Conservation (phyloP, 768 basidiomycete species). For the Lactarius deliciosus region DNA sequence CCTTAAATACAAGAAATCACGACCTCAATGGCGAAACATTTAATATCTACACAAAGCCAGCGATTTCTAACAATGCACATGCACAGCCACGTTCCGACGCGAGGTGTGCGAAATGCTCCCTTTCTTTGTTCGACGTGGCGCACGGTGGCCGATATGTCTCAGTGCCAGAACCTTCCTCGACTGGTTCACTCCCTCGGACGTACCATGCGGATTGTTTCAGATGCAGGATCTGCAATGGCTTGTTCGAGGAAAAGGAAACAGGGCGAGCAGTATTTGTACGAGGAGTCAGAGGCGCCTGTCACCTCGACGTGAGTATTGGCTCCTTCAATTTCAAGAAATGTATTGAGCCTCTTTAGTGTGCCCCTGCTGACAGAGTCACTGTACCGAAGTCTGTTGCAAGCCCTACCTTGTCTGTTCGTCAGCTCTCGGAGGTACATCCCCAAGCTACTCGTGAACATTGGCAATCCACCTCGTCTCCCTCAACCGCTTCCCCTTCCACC, state of each 20-base stretch:
- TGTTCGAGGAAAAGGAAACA: conserved; percentile 58
- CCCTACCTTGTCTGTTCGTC: conserved; percentile 20
- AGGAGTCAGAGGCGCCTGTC: conserved; percentile 63
- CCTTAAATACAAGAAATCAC: conserved; percentile 5
- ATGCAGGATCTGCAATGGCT: conserved; percentile 61
- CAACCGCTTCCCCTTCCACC: conserved; percentile 30
- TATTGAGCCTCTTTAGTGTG: conserved; percentile 40
- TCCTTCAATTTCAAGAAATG: conserved; percentile 17
- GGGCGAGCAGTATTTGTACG: conserved; percentile 74
- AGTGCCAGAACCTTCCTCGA: conserved; percentile 50
- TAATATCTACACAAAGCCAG: conserved; percentile 9
- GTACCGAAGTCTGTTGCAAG: conserved; percentile 32
- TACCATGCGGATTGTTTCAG: conserved; percentile 79
- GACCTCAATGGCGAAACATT: conserved; percentile 14
- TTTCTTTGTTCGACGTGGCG: conserved; percentile 54
- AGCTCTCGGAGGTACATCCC: conserved; percentile 14
- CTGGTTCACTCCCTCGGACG: conserved; percentile 49
- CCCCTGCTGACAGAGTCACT: conserved; percentile 45
- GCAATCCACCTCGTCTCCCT: conserved; percentile 31
- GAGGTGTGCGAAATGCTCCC: conserved; percentile 60
- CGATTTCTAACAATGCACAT: conserved; percentile 33
- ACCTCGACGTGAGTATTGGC: conserved; percentile 51
- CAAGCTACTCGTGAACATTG: conserved; percentile 22
- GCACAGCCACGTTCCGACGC: conserved; percentile 39
- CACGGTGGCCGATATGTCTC: conserved; percentile 69